These are phyloP conservation scores for Trichopus zeylanicus DNA, from an alignment of 116 monocot genomes.

Conservation along the genomic window DNA sequence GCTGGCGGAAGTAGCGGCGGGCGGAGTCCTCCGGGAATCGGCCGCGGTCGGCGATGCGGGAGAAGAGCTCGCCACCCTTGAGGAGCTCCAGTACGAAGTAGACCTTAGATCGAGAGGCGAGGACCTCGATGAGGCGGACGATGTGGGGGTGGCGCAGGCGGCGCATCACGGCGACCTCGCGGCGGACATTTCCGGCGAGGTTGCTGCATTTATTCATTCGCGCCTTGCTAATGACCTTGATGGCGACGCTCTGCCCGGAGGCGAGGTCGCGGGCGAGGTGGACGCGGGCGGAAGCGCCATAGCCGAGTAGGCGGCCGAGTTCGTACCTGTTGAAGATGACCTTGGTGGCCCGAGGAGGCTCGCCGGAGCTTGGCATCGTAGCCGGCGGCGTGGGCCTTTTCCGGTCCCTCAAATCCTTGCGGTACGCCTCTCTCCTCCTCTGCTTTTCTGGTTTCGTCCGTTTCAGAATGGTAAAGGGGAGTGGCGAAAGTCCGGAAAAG, in stretches of 20 bases:
- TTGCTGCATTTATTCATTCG: background rate
- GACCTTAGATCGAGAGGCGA: constrained; percentile 30
- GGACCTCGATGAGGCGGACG: constrained; percentile 25
- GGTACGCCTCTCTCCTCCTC: too few relatives aligned
- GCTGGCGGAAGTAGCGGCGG: constrained; percentile 21
- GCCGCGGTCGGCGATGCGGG: constrained; percentile 7
- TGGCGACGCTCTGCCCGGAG: constrained; percentile 23
- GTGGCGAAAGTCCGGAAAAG: too few relatives aligned
- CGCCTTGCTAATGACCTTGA: constrained; percentile 21
- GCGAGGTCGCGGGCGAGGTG: constrained; percentile 26
- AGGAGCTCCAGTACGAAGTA: constrained; percentile 37
- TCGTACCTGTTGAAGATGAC: constrained; percentile 26
- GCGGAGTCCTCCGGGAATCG: constrained; percentile 10
- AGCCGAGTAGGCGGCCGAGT: constrained; percentile 28
- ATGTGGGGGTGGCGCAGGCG: constrained; percentile 34
- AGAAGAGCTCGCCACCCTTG: constrained; percentile 30
- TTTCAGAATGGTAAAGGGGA: too few relatives aligned
- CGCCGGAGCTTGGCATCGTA: too few relatives aligned
- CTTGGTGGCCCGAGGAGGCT: background rate
- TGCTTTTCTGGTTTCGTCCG: too few relatives aligned
- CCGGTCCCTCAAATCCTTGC: too few relatives aligned
- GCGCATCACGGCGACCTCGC: constrained; percentile 28
- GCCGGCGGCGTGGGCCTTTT: too few relatives aligned
- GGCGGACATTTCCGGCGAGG: constrained; percentile 2
- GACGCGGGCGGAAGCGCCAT: constrained; percentile 30